Base-by-base conservation (phyloP, 139 green algal genomes). In the Nannochloris sp. region DNA sequence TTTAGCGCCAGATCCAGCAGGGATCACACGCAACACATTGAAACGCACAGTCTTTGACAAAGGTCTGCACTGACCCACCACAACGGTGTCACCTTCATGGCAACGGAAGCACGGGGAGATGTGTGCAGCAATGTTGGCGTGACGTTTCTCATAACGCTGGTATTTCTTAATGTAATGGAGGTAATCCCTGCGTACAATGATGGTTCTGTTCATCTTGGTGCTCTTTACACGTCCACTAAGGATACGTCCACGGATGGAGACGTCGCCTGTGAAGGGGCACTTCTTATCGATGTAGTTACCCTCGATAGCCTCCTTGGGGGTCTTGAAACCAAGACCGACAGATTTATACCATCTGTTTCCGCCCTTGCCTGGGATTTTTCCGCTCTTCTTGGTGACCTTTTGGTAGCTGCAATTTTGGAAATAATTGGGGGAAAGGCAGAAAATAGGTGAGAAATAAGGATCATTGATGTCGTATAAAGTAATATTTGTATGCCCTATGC, bases 261-360 rank as follows among this genome's bases (percentile, higher is more conserved):
- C 89, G 61, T 97, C 92, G 75, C 94, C 89, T 54, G 95, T 99
- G 91, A 99, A 99, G 23, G 94, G 94, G 88, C 94, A 99, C 88
- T 99, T 99, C 87, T 99, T 97, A 88, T 99, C 94, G 57, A 99
- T 95, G 87, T 99, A 99, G 47, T 73, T 89, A 66, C 92, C 93
- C 79, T 99, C 90, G 65, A 98, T 98, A 19, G 94, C 94, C 72
- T 96, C 89, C 64, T 90, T 91, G 64, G 94, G 94, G 14, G 94
- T 99, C 83, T 93, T 95, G 89, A 99, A 99, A 68, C 93, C 90
- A 30, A 99, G 85, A 60, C 94, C 94, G 23, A 99, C 83, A 68
- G 89, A 92, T 88, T 96, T 97, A 73, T 84, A 96, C 78, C 79
- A 99, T 38, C 94, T 79, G 61, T 78, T 74, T 48, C 91, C 91